Evolutionary conservation across 495 filamentous ascomycete genomes (phyloP), one percentile per base, ranked within the genome.

Genomic region (Talaromyces wortmannii): DNA sequence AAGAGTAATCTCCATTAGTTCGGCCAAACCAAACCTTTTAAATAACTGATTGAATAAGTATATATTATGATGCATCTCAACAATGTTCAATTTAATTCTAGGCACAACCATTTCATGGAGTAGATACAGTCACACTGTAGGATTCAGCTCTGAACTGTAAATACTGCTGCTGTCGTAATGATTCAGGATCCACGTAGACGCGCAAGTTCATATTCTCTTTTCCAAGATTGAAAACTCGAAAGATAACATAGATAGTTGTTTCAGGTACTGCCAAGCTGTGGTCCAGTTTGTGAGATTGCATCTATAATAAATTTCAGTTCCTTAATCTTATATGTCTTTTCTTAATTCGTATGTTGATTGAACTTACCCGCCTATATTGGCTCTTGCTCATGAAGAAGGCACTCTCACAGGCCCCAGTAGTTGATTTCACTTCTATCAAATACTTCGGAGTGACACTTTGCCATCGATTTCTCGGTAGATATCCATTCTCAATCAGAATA

Each of bases 381-480:
- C 48, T 51, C 6, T 68, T 65, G 61, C 69, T 74, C 66, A 76
- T 76, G 53, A 52, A 77, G 51, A 79, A 76, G 6, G 65, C 63
- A 8, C 61, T 70, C 5, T 58, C 59, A 33, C 64, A 73, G 3
- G 61, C 42, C 7, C 57, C 58, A 3, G 71, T 72, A 0, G 75
- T 78, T n/a, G 74, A 61, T 58, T 78, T 80, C 36, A 80, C 75
- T 52, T 78, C 75, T 40, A 79, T 70, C 44, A 61, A 73, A 54
- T 73, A 79, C 30, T 63, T 51, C 10, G 71, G 75, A 4, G 45
- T 55, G 5, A 13, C 45, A 13, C 52, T 57, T 2, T 4, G 0
- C 71, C 72, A 75, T 3, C 16, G 40, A 4, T 57, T 23, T 0
- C 10, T 3, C 23, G 51, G 31, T 15, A 78, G 59, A 48, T 76